phyloP scores from a whole-genome alignment of 345 rosid genomes.

The Ceriops decandra region DNA sequence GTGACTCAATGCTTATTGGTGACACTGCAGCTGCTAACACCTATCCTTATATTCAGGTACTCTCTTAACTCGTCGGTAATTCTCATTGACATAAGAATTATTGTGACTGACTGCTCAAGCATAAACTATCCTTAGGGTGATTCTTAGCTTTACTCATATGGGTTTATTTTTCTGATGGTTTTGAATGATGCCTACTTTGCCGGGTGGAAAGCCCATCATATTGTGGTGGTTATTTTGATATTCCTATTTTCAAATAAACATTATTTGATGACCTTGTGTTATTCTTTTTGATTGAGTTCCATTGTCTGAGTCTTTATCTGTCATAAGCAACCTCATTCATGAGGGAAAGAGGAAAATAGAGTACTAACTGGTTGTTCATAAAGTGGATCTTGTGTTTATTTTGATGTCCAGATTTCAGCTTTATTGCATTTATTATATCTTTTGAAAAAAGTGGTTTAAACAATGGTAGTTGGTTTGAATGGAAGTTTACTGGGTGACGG shows the following conservation, averaged over 20 bases:
- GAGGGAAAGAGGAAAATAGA: too few relatives aligned
- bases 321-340: not conserved
- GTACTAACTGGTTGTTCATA: too few relatives aligned
- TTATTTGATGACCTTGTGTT: not conserved
- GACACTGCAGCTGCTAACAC: slow-evolving; percentile 94
- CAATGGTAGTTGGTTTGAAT: too few relatives aligned
- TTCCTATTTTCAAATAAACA: not conserved
- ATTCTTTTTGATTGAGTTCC: not conserved
- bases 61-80: not conserved
- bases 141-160: not conserved
- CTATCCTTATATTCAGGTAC: slow-evolving; percentile 86
- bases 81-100: not conserved
- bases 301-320: not conserved
- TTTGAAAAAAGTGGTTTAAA: too few relatives aligned
- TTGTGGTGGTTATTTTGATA: not conserved
- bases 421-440: too few relatives aligned
- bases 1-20: slow-evolving; percentile 96
- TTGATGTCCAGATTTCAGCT: too few relatives aligned
- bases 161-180: not conserved
- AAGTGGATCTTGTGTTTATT: too few relatives aligned
- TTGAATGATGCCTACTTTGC: not conserved
- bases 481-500: too few relatives aligned
- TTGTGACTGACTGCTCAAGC: not conserved
- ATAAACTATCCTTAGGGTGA: not conserved
- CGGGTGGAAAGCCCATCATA: not conserved